These are phyloP conservation scores for Chlamydomonas reinhardtii DNA, from an alignment of 163 green algal species.

Conservation along the genomic window DNA sequence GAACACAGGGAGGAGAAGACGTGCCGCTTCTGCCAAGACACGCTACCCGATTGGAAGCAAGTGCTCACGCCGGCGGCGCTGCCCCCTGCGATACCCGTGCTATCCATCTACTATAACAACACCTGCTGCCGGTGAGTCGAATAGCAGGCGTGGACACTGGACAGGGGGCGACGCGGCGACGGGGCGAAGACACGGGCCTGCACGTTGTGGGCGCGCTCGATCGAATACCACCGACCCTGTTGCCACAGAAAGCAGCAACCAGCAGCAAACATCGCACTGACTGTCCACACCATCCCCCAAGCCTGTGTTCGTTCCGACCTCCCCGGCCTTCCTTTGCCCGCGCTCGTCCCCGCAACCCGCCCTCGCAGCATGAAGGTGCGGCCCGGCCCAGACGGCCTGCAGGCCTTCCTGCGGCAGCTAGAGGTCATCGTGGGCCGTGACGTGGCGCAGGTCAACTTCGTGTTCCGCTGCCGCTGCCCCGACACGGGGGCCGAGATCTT, in stretches of 20 bases:
- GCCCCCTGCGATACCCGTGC: constrained; percentile 24
- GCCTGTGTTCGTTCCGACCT: no score
- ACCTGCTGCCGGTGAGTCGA: constrained; percentile 34
- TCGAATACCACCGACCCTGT: no score
- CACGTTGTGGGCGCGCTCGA: no score
- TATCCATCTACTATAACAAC: constrained; percentile 53
- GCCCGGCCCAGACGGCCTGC: constrained; percentile 31
- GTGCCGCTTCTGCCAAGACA: constrained; percentile 35
- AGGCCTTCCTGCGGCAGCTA: constrained; percentile 40
- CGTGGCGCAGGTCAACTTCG: constrained; percentile 42
- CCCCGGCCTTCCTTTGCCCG: no score
- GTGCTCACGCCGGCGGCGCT: constrained; percentile 31
- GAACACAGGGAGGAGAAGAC: constrained; percentile 40
- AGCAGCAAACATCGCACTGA: no score
- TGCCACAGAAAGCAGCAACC: no score
- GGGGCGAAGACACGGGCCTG: no score
- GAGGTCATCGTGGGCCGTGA: constrained; percentile 39
- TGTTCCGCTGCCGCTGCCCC: constrained; percentile 48
- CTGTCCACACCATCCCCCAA: no score
- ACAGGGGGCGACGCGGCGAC: no score
- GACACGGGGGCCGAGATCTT: constrained; percentile 49
- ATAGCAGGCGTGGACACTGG: no score
- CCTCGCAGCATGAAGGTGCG: constrained; percentile 30
- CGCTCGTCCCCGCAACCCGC: no score
- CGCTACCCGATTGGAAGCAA: constrained; percentile 26